Evolutionary conservation across 306 rosid genomes (phyloP).

Genomic region (Rosa rugosa): DNA sequence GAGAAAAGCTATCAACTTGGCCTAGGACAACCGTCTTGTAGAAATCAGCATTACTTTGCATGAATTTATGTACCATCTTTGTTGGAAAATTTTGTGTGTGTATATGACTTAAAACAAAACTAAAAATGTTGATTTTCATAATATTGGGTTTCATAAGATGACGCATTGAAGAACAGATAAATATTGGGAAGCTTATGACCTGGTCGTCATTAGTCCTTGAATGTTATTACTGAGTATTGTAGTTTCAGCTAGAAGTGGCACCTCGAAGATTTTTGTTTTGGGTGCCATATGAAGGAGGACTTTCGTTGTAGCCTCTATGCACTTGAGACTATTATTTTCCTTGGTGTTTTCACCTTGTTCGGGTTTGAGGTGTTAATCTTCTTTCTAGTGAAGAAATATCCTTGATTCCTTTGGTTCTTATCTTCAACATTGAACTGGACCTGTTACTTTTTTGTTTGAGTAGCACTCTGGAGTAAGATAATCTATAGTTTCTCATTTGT

Average conservation of each 20-base stretch:
- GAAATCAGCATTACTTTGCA: not conserved
- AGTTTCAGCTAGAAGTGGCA: not conserved
- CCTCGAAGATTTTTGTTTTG: not conserved
- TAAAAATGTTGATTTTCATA: not conserved
- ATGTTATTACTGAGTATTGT: not conserved
- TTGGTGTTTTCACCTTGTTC: not conserved
- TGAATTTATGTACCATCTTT: not conserved
- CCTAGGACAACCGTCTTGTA: not conserved
- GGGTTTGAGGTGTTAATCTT: not conserved
- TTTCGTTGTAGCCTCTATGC: not conserved
- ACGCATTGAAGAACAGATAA: not conserved
- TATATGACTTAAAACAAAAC: not conserved
- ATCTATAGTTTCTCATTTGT: slow-evolving; percentile 29
- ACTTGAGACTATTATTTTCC: not conserved
- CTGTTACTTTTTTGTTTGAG: not conserved
- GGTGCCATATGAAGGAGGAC: not conserved
- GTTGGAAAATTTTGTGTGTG: not conserved
- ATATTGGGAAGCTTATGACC: not conserved
- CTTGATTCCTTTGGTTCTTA: not conserved
- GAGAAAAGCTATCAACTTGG: not conserved
- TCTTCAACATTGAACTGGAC: not conserved
- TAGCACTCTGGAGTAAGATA: slow-evolving; percentile 10
- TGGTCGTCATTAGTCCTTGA: not conserved
- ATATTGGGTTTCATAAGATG: not conserved
- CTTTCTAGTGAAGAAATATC: not conserved